Evolutionary conservation across 805 yeast genomes (phyloP), one percentile per base, ranked within the genome.

Genomic region (Yarrowia sp.): DNA sequence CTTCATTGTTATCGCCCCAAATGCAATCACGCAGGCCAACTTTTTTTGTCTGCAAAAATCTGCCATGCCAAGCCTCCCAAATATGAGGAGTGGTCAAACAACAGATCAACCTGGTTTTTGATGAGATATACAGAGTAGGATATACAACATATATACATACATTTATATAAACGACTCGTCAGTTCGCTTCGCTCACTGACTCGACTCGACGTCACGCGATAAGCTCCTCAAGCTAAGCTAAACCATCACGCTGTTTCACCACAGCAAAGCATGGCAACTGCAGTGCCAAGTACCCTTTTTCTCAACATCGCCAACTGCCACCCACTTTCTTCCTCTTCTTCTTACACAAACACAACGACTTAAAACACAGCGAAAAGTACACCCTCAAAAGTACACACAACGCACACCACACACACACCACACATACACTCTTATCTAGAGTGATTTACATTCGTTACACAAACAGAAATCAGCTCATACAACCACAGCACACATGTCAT

Each of bases 201-300:
- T 22, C 28, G 28, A 22, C 28, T 22, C n/a, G n/a, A n/a, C n/a
- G 28, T 22, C 28, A 22, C 28, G 38, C 14, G 17, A n/a, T 48
- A 48, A 48, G 53, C 53, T 48, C 39, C 28, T 11, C 28, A 32
- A 48, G 53, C 38, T n/a, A n/a, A n/a, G n/a, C 53, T 48, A 48
- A 48, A 48, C 39, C 17, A 32, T 32, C 53, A 9, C 39, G 11
- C 31, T 32, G 39, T 33, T 48, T 48, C 39, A 33, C 31, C 53
- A 48, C 51, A 48, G 31, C 36, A 48, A 33, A 48, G 53, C 53
- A 47, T 47, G 39, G 53, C 39, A 48, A 11, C 53, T 48, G 53
- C 53, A 48, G 53, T 15, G 53, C 53, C 53, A 48, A 48, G 53
- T 48, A 33, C 51, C 38, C 38, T 33, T 15, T 22, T 11, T 33